A percentile compares a stretch with the other conserved stretches of the same genome.
Evolutionary conservation across 345 rosid genomes (phyloP).

Genomic region (Excoecaria cochinchinensis): DNA sequence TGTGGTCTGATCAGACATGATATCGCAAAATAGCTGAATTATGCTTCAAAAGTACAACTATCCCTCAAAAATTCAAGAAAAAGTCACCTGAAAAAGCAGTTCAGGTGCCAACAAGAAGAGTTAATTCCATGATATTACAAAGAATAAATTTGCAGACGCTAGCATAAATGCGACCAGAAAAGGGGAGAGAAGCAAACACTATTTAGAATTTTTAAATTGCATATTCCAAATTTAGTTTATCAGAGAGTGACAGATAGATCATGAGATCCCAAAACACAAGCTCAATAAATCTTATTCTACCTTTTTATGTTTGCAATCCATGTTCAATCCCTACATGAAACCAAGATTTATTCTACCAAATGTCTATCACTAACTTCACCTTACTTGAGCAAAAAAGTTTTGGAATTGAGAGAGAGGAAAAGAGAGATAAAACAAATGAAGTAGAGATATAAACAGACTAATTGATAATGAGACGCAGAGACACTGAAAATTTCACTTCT

Average conservation of each 20-base stretch:
- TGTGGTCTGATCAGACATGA: slow-evolving; percentile 40
- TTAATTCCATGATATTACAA: slow-evolving; percentile 1
- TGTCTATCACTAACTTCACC: not conserved
- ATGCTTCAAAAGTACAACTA: not conserved
- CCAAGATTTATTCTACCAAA: not conserved
- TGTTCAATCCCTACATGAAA: not conserved
- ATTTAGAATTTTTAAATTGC: not conserved
- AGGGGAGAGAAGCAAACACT: not conserved
- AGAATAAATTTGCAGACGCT: not conserved
- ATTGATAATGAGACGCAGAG: no score
- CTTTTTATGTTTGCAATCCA: not conserved
- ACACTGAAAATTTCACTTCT: no score
- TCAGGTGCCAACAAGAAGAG: slow-evolving; percentile 11
- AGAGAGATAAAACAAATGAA: no score
- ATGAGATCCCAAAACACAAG: not conserved
- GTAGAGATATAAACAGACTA: no score
- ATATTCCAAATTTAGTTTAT: not conserved
- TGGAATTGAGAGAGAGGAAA: no score
- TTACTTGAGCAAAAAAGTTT: not conserved
- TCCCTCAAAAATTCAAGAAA: slow-evolving; percentile 20
- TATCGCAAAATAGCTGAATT: slow-evolving; percentile 7
- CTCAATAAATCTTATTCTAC: not conserved
- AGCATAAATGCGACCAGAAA: not conserved
- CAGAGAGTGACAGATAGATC: not conserved
- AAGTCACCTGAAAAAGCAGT: slow-evolving; percentile 29